Base-by-base conservation (phyloP, 2,329 filamentous ascomycete species). In the Fusarium sulawesiense region DNA sequence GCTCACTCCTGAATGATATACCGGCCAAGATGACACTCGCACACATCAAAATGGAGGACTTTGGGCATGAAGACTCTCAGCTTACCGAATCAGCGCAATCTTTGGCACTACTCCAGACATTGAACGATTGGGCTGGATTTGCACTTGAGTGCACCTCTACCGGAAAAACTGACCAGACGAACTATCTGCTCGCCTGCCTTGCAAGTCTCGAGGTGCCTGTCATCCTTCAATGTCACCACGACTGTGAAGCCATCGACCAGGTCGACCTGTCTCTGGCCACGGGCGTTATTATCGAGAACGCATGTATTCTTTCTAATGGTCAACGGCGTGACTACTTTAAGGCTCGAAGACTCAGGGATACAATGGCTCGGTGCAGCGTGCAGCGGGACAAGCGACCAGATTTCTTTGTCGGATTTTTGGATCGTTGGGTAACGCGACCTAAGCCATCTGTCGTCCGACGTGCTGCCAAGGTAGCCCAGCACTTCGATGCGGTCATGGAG, bases 401-500 rank as follows among this genome's bases (percentile, higher is more conserved):
- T 3, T 71, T 71, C 53, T 71, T 71, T 18, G 49, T 61, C 8
- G 68, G 68, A 9, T 71, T 71, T 40, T 50, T 67, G 10, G 68
- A 71, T 37, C 56, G 58, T 3, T 71, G 66, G 68, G 47, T 49
- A 18, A 58, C 25, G 4, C 49, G 42, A 12, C 68, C 68, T 3
- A 57, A 57, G 29, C 59, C 68, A 12, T 66, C 68, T 3, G 57
- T 64, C 2, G 44, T 71, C 8, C 59, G 68, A 10, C 64, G 68
- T 20, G 68, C 66, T 11, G 64, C 69, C 12, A 71, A 70, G 44
- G 13, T 71, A n/a, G 68, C 68, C 6, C 58, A 70, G 16, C 68
- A 71, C 16, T 70, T 71, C 4, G 68, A 64, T n/a, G 68, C 68
- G 9, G 64, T 71, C 8, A 62, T 71, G 27, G 66, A 71, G 25